Evolutionary conservation across 768 basidiomycete species (phyloP), one percentile per base, ranked within the genome.

Genomic region (Kwoniella sp.): DNA sequence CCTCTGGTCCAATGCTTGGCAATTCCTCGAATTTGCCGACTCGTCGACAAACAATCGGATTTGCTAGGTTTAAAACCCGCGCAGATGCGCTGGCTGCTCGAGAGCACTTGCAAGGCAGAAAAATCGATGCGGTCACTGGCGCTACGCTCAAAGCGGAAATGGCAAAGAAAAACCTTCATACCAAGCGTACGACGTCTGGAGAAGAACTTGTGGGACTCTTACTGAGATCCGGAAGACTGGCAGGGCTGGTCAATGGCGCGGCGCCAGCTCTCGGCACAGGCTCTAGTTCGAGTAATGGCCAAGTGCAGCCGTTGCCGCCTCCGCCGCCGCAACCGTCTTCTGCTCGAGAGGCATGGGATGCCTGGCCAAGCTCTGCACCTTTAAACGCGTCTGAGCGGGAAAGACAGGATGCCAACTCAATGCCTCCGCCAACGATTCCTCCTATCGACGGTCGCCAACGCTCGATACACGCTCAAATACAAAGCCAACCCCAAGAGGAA

Each of bases 131-230:
- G 30, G 90, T 97, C 80, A 92, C 92, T 73, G 92, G 92, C 15
- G 88, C 91, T 0, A 88, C 93, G 1, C 80, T 99, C 40, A 98
- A 97, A 80, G 96, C 95, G 22, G 96, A 98, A 82, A 97, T 99
- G 94, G 96, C 96, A 21, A 98, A 98, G 86, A 99, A 99, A 85
- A 98, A 99, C 76, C 81, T 99, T 40, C 95, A 99, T 76, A 95
- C 93, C 21, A 96, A 95, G 82, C 84, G 91, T 40, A 90, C 90
- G 1, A 88, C 92, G 24, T 90, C 90, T n/a, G 86, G 72, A 12
- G 79, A 79, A 26, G 79, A 79, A 55, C 44, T 78, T 27, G 69
- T 76, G 6, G 73, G 77, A 22, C 52, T 77, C 30, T 60, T 77
- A 51, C 53, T 76, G 5, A 52, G 73, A 36, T 68, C 65, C 17